Evolutionary conservation across 1,284 basidiomycete species (phyloP), one percentile per base, ranked within the genome.

Genomic region (Athelia psychrophila): DNA sequence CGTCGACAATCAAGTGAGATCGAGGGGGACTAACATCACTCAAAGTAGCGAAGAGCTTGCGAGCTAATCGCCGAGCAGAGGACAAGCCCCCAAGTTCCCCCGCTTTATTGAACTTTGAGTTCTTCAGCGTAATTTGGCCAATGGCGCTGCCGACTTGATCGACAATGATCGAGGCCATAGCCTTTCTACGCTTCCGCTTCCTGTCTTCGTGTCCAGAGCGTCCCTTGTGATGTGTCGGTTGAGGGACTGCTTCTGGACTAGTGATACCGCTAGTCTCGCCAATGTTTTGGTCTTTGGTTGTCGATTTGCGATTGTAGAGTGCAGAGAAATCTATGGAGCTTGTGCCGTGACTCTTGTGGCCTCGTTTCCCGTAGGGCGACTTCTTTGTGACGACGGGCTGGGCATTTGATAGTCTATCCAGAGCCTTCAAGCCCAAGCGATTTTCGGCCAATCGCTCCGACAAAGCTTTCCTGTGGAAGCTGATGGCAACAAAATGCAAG

Each of bases 401-500:
- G 3, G 80, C 83, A 62, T 85, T 84, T 2, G 86, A 87, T 20
- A 90, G 75, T 20, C 76, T 73, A 62, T 90, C 87, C 18, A 90
- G 74, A 1, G 84, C 86, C 58, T 78, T 82, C 25, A 90, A 71
- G 15, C 83, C 88, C 32, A 86, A 68, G 24, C 77, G 77, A 59
- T 90, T 90, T 64, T 89, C 87, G 3, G 74, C 72, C 19, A 90
- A 68, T 46, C 87, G 82, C 50, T 90, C 88, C 19, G 86, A 81
- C 24, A 90, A 77, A 5, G 88, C 87, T 56, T 80, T 85, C 57
- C 81, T 74, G 64, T 90, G 88, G 63, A 90, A 90, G 59, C 81
- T 84, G 68, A 89, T 89, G n/a, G 87, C 86, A 42, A 89, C 79
- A 56, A 85, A 84, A 58, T 82, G 84, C 25, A 91, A 66, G 63